Conservation (phyloP, 2,329 filamentous ascomycete species). For the Aspergillus amoenus region DNA sequence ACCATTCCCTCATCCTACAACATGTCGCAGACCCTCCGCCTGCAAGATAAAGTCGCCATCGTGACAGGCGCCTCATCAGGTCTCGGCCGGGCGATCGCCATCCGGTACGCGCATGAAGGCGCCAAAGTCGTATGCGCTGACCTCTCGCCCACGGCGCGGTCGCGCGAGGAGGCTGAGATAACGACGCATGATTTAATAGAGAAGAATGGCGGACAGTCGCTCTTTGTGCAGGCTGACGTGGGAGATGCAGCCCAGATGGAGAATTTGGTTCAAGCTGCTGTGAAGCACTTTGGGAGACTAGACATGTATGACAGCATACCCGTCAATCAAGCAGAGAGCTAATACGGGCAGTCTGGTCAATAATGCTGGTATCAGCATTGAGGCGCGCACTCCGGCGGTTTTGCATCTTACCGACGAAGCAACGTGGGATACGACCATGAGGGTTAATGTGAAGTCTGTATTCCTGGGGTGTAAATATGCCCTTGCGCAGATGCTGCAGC, state of each 20-base stretch:
- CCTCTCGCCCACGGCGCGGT: constrained; percentile 24
- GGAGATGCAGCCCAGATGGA: constrained; percentile 38
- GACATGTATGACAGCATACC: no score
- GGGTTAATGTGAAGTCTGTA: constrained; percentile 41
- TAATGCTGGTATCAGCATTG: constrained; percentile 51
- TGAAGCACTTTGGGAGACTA: constrained; percentile 39
- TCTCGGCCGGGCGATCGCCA: constrained; percentile 48
- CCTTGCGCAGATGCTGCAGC: constrained; percentile 39
- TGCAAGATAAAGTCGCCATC: constrained; percentile 39
- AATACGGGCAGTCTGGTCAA: constrained; percentile 43
- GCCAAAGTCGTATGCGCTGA: constrained; percentile 47
- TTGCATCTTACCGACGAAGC: constrained; percentile 50
- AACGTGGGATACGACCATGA: constrained; percentile 45
- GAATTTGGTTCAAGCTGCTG: constrained; percentile 35
- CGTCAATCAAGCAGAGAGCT: no score
- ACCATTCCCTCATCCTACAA: not conserved
- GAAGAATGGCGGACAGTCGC: constrained; percentile 33
- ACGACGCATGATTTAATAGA: constrained; percentile 43
- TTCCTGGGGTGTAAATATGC: constrained; percentile 46
- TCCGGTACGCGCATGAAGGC: constrained; percentile 43
- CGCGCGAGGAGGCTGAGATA: constrained; percentile 22
- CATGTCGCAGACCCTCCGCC: constrained; percentile 12
- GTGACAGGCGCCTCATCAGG: constrained; percentile 51
- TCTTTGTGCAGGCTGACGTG: constrained; percentile 49
- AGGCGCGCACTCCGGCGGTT: constrained; percentile 29